A percentile compares a stretch with the other conserved stretches of the same genome.
These are phyloP conservation scores for Chlorociboria aeruginascens DNA, from an alignment of 495 filamentous ascomycete genomes.

Conservation along the genomic window DNA sequence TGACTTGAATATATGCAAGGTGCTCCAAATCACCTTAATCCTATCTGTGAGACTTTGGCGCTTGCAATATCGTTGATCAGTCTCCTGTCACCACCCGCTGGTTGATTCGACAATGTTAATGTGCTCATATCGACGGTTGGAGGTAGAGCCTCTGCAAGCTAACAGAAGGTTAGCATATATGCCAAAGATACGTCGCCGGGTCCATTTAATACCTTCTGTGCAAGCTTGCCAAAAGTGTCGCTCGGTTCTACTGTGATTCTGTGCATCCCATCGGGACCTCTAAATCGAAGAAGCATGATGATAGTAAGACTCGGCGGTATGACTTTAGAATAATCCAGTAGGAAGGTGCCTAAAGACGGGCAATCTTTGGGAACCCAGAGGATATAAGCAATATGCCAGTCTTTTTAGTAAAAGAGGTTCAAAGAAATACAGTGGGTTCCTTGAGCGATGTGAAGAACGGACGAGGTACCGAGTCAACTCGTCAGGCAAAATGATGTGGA, in stretches of 20 bases:
- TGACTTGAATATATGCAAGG: neutral
- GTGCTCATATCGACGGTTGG: constrained; percentile 56
- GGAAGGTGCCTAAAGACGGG: no score
- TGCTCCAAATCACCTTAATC: constrained; percentile 42
- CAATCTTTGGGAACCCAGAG: neutral
- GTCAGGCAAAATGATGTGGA: no score
- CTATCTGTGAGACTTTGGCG: constrained; percentile 56
- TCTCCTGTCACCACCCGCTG: constrained; percentile 62
- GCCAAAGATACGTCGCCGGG: neutral
- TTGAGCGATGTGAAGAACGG: no score
- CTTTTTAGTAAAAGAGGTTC: neutral
- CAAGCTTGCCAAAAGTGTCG: constrained; percentile 40
- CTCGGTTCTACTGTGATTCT: constrained; percentile 50
- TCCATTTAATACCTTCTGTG: constrained; percentile 29
- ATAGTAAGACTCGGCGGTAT: neutral
- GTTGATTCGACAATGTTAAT: constrained; percentile 70
- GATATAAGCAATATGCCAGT: neutral
- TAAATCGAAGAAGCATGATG: constrained; percentile 56
- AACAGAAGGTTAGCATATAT: constrained; percentile 3
- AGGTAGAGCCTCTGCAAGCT: constrained; percentile 17
- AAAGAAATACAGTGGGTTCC: no score
- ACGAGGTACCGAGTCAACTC: no score
- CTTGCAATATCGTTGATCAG: constrained; percentile 51
- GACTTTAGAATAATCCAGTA: no score
- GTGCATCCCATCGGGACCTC: constrained; percentile 58